Evolutionary conservation across 2,329 filamentous ascomycete species (phyloP), one percentile per base, ranked within the genome.

Genomic region (Alternaria sp.): DNA sequence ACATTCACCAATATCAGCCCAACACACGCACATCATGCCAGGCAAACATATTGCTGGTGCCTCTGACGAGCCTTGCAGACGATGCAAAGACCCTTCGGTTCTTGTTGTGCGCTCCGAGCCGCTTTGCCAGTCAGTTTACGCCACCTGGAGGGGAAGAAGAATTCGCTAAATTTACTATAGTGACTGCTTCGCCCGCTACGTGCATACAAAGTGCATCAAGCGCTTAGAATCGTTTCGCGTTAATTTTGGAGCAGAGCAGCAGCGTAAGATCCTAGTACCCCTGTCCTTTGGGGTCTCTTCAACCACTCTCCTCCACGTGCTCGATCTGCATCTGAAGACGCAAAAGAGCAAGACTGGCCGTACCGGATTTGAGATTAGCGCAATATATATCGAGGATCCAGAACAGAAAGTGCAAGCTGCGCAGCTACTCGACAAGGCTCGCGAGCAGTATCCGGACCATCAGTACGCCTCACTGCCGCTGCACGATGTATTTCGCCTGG

Each of bases 261-360:
- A 82, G 60, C 82, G 81, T 69, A 87, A 81, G 74, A 87, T 97
- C 51, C 83, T 97, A 18, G 83, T 97, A 20, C 93, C 94, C 6
- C 83, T 97, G 2, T 97, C 94, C 0, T 90, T 93, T 72, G 95
- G 96, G 1, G 84, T 91, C 2, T 96, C 92, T 2, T 98, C 95
- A 0, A 86, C 91, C 14, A 87, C 89, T 14, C 84, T 99, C 46
- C 84, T 97, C 28, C 87, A 95, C 71, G 85, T 97, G 21, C 83
- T 98, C 58, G 87, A 92, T 78, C 82, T 86, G 64, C 92, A 93
- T 74, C 84, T 92, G 49, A 84, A 87, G 68, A 86, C 85, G 58
- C 91, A 95, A 76, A 84, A 86, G 44, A 83, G 85, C 46, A 89
- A 88, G 63, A 89, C 88, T 69, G 87, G 88, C 5, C 86, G 89